Base-by-base conservation (phyloP, 2,329 filamentous ascomycete genomes). In the Tympanopsis confertula region DNA sequence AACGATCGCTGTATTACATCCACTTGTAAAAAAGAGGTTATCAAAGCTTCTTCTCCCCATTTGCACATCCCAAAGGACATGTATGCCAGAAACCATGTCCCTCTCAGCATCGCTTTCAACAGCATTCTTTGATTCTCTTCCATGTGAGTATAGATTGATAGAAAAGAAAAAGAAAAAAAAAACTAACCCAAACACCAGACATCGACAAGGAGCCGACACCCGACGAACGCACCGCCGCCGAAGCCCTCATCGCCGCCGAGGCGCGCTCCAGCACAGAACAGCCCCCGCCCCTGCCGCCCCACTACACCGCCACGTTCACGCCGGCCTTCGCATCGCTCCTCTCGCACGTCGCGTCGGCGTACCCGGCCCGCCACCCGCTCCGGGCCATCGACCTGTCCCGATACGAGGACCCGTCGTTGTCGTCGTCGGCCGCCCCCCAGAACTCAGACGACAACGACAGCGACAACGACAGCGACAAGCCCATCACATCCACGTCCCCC, bases 51-150 rank as follows among this genome's bases (percentile, higher is more conserved):
- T 22, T 15, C 35, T 38, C 35, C 37, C 24, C n/a, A 13, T 18
- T 5, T 13, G 14, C 14, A 24, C 19, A 13, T 37, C n/a, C 24
- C 24, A 17, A 39, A 13, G 30, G 30, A 19, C 26, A 18, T 28
- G 29, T 19, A 29, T 20, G 36, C 20, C 14, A 39, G 30, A 39
- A 13, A n/a, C 26, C 13, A n/a, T 13, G 15, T 20, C 17, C 35
- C 18, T 43, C 47, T 62, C 53, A 44, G 83, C 85, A 79, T 71
- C 81, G 44, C 67, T 82, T 42, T 76, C 80, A 44, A 73, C 73
- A 44, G 73, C 75, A 55, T 71, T 80, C 43, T 81, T 87, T 61
- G 84, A 91, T 54, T 86, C 82, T 17, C 76, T 93, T 17, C 84
- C 85, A 36, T 89, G 84, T 87, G 72, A 47, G 74, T n/a, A 37